Percentiles rank a stretch among this genome's conserved stretches.
These are phyloP conservation scores for Tilletiopsis washingtonensis DNA, from an alignment of 1,284 basidiomycete genomes.

Conservation along the genomic window DNA sequence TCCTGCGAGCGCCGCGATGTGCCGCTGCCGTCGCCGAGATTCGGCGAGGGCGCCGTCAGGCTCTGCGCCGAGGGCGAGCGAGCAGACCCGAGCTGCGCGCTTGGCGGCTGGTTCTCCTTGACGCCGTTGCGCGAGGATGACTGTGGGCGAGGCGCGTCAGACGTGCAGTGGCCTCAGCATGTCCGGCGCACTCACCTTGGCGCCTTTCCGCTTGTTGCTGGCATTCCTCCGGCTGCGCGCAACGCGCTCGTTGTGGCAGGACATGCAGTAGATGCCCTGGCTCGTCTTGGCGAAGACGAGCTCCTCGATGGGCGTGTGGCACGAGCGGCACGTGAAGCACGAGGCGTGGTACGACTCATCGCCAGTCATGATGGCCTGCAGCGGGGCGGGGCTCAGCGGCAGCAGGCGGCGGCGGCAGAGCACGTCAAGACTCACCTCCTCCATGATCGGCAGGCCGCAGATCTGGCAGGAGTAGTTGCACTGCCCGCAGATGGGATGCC, in stretches of 20 bases:
- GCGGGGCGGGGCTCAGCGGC: constrained; percentile 62
- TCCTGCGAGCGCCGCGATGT: no score
- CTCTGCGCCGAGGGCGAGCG: no score
- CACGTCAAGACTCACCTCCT: constrained; percentile 11
- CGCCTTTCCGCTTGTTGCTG: constrained; percentile 54
- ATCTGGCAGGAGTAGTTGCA: constrained; percentile 71
- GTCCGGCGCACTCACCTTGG: constrained; percentile 7
- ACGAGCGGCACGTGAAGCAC: constrained; percentile 96
- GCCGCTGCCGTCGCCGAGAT: no score
- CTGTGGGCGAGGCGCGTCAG: no score
- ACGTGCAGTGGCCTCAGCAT: no score
- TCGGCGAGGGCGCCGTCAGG: no score
- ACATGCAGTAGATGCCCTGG: constrained; percentile 97
- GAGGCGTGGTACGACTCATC: constrained; percentile 97
- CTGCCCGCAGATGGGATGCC: constrained; percentile 89
- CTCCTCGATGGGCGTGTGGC: constrained; percentile 88
- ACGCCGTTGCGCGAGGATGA: no score
- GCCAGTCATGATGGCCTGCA: constrained; percentile 94
- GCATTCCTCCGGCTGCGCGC: constrained; percentile 81
- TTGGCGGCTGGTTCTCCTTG: no score
- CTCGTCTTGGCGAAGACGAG: constrained; percentile 97
- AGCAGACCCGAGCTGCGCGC: no score
- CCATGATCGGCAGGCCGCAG: constrained; percentile 22
- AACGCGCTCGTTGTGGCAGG: constrained; percentile 93
- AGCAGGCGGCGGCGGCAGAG: neutral